These are phyloP conservation scores for Pyrenophora teres DNA, from an alignment of 2,329 filamentous ascomycete genomes.

Conservation along the genomic window DNA sequence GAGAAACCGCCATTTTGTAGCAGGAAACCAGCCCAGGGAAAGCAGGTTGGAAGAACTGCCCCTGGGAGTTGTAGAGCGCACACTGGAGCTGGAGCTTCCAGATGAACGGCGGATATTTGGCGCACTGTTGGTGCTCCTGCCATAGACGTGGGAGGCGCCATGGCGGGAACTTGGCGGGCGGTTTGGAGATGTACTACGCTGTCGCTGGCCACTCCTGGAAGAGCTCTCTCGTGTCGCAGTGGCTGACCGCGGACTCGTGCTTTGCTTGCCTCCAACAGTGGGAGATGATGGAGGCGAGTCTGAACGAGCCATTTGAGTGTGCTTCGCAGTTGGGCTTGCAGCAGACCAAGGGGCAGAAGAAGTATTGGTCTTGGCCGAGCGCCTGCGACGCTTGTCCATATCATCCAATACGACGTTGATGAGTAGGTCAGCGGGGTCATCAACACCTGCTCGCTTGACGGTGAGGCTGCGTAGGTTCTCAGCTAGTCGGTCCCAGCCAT, in stretches of 20 bases:
- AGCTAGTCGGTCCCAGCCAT: constrained; percentile 91
- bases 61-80: constrained; percentile 57
- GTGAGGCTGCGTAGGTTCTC: constrained; percentile 90
- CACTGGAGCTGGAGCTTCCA: constrained; percentile 86
- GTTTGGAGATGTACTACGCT: constrained; percentile 79
- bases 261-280: constrained; percentile 48
- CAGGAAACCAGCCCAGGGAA: constrained; percentile 71
- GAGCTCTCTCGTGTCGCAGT: constrained; percentile 64
- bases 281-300: constrained; percentile 61
- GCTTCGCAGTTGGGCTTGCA: constrained; percentile 66
- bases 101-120: constrained; percentile 86
- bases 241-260: constrained; percentile 55
- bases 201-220: constrained; percentile 51
- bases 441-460: constrained; percentile 82
- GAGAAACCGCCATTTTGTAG: constrained; percentile 93
- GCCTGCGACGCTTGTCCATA: constrained; percentile 86
- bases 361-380: constrained; percentile 82
- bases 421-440: constrained; percentile 87
- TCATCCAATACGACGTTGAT: constrained; percentile 95
- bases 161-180: constrained; percentile 78
- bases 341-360: constrained; percentile 73
- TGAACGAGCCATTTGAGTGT: constrained; percentile 70
- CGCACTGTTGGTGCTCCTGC: constrained; percentile 55
- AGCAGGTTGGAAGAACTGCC: constrained; percentile 81
- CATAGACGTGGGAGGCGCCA: constrained; percentile 65